Base-by-base conservation (phyloP, 176 grass and related monocot genomes). In the Pontederia paniculata region DNA sequence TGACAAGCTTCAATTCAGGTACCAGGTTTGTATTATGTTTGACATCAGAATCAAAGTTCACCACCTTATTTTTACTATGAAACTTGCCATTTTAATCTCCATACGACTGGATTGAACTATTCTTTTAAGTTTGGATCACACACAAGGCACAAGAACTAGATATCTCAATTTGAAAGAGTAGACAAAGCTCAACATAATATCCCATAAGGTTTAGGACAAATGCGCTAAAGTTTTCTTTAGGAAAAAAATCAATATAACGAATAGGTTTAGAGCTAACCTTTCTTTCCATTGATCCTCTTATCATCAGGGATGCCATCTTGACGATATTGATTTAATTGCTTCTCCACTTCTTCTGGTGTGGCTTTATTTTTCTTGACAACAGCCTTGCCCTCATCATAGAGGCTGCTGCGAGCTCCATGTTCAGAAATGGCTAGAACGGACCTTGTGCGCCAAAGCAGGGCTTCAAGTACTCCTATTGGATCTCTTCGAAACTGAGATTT, bases 311-410 rank as follows among this genome's bases (percentile, higher is more conserved):
- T 88, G 54, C 77, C 93, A 63, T 97, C 86, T 75, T 65, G 65
- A n/a, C 66, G 54, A 63, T 98, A 98, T 62, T 70, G 83, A 63
- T 73, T 71, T 74, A 98, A 74, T 25, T 98, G 93, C 48, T 79
- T 17, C 58, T 87, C 69, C 9, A 98, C 93, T 81, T 98, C 86
- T 81, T 98, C 83, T 47, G 83, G 77, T 37, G 82, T 89, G 67
- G 93, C 86, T 65, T 98, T 91, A 58, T 98, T 72, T 72, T 98
- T 98, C 75, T 68, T 88, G 73, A 98, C 74, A 67, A 91, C 75
- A 28, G 86, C 83, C 71, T 80, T 98, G 15, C 63, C 93, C 64
- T 91, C 93, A 16, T 98, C 93, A 62, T 90, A 88, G 31, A 98
- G 73, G 72, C 78, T 91, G 52, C 86, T 90, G 62, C 83, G 59